A percentile compares a stretch with the other conserved stretches of the same genome.
These are phyloP conservation scores for Pseudogymnoascus sp. DNA, from an alignment of 2,329 filamentous ascomycete genomes.

Conservation along the genomic window DNA sequence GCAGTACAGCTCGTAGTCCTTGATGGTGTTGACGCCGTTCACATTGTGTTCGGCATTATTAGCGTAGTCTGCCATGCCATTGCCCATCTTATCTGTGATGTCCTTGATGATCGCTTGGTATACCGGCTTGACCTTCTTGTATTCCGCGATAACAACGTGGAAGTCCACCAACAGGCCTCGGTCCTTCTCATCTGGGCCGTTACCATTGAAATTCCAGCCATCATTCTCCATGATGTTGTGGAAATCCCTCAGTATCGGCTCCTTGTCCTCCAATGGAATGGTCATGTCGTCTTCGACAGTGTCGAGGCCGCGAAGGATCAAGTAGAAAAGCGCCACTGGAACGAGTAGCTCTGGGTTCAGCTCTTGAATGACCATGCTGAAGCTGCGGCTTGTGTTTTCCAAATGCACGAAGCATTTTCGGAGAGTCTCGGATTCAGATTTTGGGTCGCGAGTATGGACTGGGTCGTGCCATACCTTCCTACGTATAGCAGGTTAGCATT, in stretches of 20 bases:
- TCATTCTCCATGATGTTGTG: slow-evolving; percentile 66
- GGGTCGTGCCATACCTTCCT: slow-evolving; percentile 95
- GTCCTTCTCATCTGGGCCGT: slow-evolving; percentile 70
- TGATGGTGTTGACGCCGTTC: slow-evolving; percentile 8
- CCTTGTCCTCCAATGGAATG: slow-evolving; percentile 67
- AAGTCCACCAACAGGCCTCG: slow-evolving; percentile 83
- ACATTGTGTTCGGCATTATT: slow-evolving; percentile 64
- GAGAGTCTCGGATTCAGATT: slow-evolving; percentile 64
- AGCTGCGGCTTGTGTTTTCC: slow-evolving; percentile 78
- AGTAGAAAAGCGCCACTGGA: slow-evolving; percentile 80
- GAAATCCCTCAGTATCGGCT: slow-evolving; percentile 74
- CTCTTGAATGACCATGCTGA: slow-evolving; percentile 82
- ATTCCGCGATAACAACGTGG: slow-evolving; percentile 71
- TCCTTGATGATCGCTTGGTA: slow-evolving; percentile 83
- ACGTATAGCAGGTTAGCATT: neutral
- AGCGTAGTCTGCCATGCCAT: slow-evolving; percentile 92
- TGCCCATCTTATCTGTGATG: slow-evolving; percentile 84
- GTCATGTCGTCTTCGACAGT: slow-evolving; percentile 97
- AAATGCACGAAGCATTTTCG: slow-evolving; percentile 76
- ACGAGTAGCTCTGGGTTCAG: slow-evolving; percentile 84
- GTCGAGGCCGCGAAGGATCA: slow-evolving; percentile 78
- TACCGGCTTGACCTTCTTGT: slow-evolving; percentile 72
- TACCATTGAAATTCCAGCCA: slow-evolving; percentile 77
- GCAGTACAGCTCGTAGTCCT: slow-evolving; percentile 10
- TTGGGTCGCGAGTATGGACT: slow-evolving; percentile 69